Evolutionary conservation across 495 filamentous ascomycete genomes (phyloP), one percentile per base, ranked within the genome.

Genomic region (Penicillium bovifimosum): DNA sequence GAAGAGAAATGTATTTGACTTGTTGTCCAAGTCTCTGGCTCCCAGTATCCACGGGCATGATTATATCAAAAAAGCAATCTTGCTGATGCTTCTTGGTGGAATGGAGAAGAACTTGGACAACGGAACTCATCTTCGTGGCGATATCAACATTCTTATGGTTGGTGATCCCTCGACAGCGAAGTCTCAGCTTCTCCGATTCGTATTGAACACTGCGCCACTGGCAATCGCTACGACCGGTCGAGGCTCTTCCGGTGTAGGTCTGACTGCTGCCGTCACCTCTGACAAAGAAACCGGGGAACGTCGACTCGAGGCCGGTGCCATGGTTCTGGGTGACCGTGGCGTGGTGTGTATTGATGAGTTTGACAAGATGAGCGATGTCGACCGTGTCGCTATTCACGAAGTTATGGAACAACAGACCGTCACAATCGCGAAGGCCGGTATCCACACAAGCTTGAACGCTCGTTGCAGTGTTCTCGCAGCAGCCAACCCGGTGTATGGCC

Each of bases 341-440:
- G 92, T 99, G 33, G 93, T 99, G 35, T 99, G 93, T 73, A 99
- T 99, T 60, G 93, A 99, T 68, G 93, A 99, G 68, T 99, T 99
- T 65, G 93, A 99, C 72, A 99, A 99, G 73, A 99, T 99, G 93
- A 95, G 88, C 56, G 93, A 97, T 68, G 86, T 97, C 33, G 93
- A 99, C 68, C 85, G 93, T 58, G 93, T 99, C 17, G 93, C 93
- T 41, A 99, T 99, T 61, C 93, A 99, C 80, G 93, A 99, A 89
- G 93, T 99, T 50, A 99, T 99, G 93, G 93, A 99, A 71, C 93
- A 99, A 74, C 93, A 99, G 67, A 99, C 93, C 0, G 93, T 99
- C 53, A 99, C 93, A 26, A 97, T 99, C 61, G 93, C 93, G 26
- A 99, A 99, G 73, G 93, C 93, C 5, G 93, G 93, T 57, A 99